These are phyloP conservation scores for Phytophthora lateralis DNA, from an alignment of 352 stramenopile species.

Conservation along the genomic window DNA sequence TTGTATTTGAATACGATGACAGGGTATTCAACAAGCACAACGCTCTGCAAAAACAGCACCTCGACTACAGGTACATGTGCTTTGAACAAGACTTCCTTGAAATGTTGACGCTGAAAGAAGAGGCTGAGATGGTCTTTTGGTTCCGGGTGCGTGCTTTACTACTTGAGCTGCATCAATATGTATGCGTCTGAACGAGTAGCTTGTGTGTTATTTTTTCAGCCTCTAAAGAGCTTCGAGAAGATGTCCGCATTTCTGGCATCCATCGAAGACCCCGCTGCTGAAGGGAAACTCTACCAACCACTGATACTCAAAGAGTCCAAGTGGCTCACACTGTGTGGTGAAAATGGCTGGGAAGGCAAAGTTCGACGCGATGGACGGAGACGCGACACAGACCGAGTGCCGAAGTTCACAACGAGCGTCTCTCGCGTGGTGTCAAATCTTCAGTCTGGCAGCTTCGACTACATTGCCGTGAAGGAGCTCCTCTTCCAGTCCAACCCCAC, in stretches of 20 bases:
- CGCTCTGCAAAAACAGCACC: constrained; percentile 63
- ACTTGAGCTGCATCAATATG: neutral
- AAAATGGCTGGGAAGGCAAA: constrained; percentile 76
- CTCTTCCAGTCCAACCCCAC: constrained; percentile 73
- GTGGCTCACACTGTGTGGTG: constrained; percentile 68
- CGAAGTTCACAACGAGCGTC: constrained; percentile 66
- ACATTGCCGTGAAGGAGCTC: constrained; percentile 70
- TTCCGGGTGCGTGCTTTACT: constrained; percentile 53
- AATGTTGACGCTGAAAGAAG: constrained; percentile 77
- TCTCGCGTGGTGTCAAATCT: constrained; percentile 63
- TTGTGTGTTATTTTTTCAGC: constrained; percentile 36
- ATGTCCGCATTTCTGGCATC: constrained; percentile 57
- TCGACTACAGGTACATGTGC: constrained; percentile 81
- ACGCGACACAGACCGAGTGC: constrained; percentile 43
- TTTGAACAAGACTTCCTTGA: constrained; percentile 80
- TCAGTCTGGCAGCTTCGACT: constrained; percentile 70
- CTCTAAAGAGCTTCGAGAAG: constrained; percentile 69
- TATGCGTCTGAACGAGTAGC: constrained; percentile 27
- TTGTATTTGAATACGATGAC: neutral
- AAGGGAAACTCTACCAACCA: constrained; percentile 50
- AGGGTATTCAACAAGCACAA: constrained; percentile 79
- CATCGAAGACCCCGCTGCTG: constrained; percentile 54
- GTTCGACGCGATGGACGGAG: constrained; percentile 58
- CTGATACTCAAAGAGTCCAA: constrained; percentile 63
- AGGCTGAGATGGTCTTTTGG: constrained; percentile 74